These are phyloP conservation scores for Geotrichum phurueaensis DNA, from an alignment of 1,139 yeast species.

Conservation along the genomic window DNA sequence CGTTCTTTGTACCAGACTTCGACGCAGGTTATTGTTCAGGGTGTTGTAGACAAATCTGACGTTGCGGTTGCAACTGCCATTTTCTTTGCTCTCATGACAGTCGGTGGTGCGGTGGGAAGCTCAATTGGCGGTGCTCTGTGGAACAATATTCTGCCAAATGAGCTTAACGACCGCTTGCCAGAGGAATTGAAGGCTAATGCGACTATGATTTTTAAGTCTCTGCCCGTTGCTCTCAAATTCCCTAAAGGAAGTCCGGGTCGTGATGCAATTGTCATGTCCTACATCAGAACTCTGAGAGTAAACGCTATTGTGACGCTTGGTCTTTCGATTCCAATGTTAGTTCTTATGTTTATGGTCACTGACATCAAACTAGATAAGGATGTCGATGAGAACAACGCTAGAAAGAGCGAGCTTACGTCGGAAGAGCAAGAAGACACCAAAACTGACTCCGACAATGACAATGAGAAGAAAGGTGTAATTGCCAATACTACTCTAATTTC, in stretches of 20 bases:
- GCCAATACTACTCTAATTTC: background rate
- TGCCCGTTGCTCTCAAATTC: background rate
- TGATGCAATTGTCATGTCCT: slow-evolving; percentile 4
- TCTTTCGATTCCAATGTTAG: background rate
- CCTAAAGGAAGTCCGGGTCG: background rate
- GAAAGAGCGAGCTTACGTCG: background rate
- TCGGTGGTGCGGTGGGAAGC: slow-evolving; percentile 33
- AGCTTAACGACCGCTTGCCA: slow-evolving; percentile 20
- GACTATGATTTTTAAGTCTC: background rate
- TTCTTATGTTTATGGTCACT: background rate
- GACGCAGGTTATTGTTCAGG: slow-evolving; percentile 21
- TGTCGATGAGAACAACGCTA: background rate
- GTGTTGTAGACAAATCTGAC: slow-evolving; percentile 19
- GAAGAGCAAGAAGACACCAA: background rate
- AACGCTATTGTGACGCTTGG: background rate
- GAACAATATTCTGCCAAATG: slow-evolving; percentile 25
- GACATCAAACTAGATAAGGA: background rate
- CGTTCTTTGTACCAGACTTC: slow-evolving; percentile 22
- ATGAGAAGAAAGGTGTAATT: background rate
- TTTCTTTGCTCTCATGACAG: slow-evolving; percentile 21
- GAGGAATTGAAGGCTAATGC: slow-evolving; percentile 1
- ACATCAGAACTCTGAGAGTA: background rate
- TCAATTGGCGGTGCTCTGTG: slow-evolving; percentile 32
- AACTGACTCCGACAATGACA: background rate
- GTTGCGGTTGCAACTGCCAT: slow-evolving; percentile 23